Evolutionary conservation across 2,329 filamentous ascomycete genomes (phyloP), one percentile per base, ranked within the genome.

Genomic region (Sporothrix variecibatus): DNA sequence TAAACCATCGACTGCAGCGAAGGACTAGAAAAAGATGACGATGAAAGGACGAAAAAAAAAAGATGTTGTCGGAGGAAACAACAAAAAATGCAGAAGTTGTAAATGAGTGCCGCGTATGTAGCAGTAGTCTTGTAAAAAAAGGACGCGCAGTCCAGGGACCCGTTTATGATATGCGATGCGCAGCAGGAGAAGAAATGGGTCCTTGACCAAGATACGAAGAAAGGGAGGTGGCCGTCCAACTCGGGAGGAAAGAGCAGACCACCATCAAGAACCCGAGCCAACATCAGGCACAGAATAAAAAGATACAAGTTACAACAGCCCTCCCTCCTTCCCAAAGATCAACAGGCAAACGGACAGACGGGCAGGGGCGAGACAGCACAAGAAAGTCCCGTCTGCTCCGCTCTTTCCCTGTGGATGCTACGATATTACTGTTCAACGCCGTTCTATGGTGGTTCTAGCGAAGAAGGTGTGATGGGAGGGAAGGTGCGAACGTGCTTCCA

Each of bases 111-210:
- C 56, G 58, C 60, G 43, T 70, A 71, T 46, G 20, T 51, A 46
- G 15, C 34, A 4, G 46, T 20, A 17, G 71, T 23, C 20, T 49
- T 58, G 53, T 20, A 12, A 17, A 60, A 62, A 69, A 62, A 34
- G 40, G 40, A 34, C 40, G 40, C 53, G 56, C 53, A 62, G 11
- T 46, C 51, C 6, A 2, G 43, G 28, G 34, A 38, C 31, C n/a
- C 53, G 51, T 46, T 69, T 53, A 38, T 69, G 43, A 34, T 69
- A 38, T 68, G 62, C 38, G 65, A 69, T 69, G 65, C 43, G 43
- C 43, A 69, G 26, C 43, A 68, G 40, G 40, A 69, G 46, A 69
- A 68, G 65, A 68, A 51, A 68, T 67, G 62, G 62, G 62, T 46
- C 62, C 62, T 28, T 40, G 62, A 17, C 62, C 62, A 67, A 67